Percentiles rank a stretch among this genome's conserved stretches.
These are phyloP conservation scores for Coix lacrymajobi DNA, from an alignment of 176 grass and related monocot species.

Conservation along the genomic window DNA sequence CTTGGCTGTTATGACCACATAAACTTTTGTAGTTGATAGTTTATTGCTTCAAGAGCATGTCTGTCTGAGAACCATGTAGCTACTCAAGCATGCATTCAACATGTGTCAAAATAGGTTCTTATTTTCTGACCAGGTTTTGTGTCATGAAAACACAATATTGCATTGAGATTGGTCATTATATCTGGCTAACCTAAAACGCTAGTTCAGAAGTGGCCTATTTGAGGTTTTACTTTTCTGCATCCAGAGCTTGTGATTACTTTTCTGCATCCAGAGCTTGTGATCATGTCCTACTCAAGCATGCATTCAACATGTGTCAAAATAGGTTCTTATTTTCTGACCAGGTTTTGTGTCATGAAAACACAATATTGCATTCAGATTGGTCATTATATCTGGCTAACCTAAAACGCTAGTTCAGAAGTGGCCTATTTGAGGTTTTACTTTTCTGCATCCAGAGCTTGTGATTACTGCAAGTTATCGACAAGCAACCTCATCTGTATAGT, in stretches of 20 bases:
- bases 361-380: constrained; percentile 23
- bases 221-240: background rate
- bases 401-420: background rate
- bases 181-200: background rate
- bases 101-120: background rate
- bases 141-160: constrained; percentile 9
- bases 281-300: constrained; percentile 14
- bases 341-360: background rate
- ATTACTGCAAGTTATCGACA: background rate
- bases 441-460: background rate
- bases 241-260: background rate
- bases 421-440: constrained; percentile 5
- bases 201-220: background rate
- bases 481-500: background rate
- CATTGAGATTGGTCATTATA: constrained; percentile 15
- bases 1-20: background rate
- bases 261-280: too few relatives aligned
- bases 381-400: background rate
- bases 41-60: background rate
- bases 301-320: background rate
- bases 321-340: background rate
- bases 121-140: background rate
- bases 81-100: background rate
- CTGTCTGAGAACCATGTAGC: background rate
- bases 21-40: background rate